Evolutionary conservation across 148 eudicot species (phyloP).

Genomic region (Drosera capensis): DNA sequence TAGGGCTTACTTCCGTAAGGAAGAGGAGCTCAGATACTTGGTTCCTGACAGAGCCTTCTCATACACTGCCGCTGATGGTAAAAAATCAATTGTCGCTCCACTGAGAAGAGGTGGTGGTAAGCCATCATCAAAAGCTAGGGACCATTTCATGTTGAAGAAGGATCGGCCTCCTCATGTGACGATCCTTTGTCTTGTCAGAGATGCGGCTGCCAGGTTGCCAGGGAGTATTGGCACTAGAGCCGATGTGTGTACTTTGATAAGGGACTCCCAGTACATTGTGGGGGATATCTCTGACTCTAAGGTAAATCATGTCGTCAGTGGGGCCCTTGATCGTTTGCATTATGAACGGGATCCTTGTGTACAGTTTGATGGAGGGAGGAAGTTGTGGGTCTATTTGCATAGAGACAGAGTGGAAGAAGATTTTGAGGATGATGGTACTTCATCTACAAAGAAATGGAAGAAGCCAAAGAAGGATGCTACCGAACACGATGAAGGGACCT

Average conservation of each 20-base stretch:
- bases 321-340: conserved; percentile 95
- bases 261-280: conserved; percentile 83
- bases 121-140: conserved; percentile 94
- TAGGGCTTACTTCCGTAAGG: conserved; percentile 62
- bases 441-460: conserved; percentile 96
- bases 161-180: conserved; percentile 97
- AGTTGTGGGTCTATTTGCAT: conserved; percentile 92
- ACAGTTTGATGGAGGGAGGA: conserved; percentile 71
- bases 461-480: conserved; percentile 75
- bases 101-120: conserved; percentile 92
- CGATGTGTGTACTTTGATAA: conserved; percentile 84
- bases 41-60: conserved; percentile 88
- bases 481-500: conserved; percentile 50
- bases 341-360: conserved; percentile 98
- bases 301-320: conserved; percentile 90
- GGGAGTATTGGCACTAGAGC: conserved; percentile 93
- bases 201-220: conserved; percentile 93
- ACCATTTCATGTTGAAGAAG: conserved; percentile 78
- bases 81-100: conserved; percentile 89
- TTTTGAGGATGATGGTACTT: conserved; percentile 96
- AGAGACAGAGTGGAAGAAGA: conserved; percentile 94
- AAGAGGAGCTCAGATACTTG: conserved; percentile 70
- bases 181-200: conserved; percentile 92
- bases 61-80: conserved; percentile 91
- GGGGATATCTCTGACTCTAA: conserved; percentile 73